phyloP scores from a whole-genome alignment of 2,329 filamentous ascomycete species.

The Chaetothyriales sp. region DNA sequence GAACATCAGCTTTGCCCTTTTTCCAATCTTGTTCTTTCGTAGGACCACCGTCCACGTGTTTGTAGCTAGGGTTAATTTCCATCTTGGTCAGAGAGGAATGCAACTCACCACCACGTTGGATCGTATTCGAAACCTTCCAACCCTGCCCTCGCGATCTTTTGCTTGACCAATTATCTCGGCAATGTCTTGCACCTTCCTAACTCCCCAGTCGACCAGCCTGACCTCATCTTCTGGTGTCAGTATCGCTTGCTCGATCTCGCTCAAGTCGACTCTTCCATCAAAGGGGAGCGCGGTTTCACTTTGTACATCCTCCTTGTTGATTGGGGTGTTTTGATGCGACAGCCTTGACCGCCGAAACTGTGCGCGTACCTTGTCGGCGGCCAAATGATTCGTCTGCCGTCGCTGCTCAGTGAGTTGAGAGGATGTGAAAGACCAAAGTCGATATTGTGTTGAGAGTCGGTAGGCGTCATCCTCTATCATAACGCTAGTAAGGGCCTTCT shows the following conservation, averaged over 20 bases:
- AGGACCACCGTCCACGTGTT: too few relatives aligned
- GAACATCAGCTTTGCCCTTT: neutral
- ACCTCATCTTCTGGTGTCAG: constrained; percentile 73
- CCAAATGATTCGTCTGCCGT: constrained; percentile 63
- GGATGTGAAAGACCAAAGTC: constrained; percentile 82
- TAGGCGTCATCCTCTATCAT: constrained; percentile 91
- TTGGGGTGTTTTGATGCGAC: constrained; percentile 4
- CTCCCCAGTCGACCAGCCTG: constrained; percentile 68
- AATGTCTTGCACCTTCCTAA: constrained; percentile 44
- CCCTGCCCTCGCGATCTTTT: neutral
- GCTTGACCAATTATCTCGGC: constrained; percentile 38
- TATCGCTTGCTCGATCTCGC: constrained; percentile 45
- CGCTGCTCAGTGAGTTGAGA: constrained; percentile 58
- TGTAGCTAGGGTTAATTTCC: too few relatives aligned
- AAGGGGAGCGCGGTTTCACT: too few relatives aligned
- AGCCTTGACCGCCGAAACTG: constrained; percentile 38
- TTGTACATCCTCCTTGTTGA: neutral
- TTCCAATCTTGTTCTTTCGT: too few relatives aligned
- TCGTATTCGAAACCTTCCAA: constrained; percentile 32
- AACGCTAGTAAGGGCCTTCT: constrained; percentile 7
- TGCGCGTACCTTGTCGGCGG: constrained; percentile 52
- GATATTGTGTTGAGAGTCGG: constrained; percentile 75
- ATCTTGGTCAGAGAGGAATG: neutral
- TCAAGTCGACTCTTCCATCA: constrained; percentile 17
- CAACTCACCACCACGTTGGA: constrained; percentile 36